phyloP scores from a whole-genome alignment of 139 green algal genomes.

The Eudorina sp. region DNA sequence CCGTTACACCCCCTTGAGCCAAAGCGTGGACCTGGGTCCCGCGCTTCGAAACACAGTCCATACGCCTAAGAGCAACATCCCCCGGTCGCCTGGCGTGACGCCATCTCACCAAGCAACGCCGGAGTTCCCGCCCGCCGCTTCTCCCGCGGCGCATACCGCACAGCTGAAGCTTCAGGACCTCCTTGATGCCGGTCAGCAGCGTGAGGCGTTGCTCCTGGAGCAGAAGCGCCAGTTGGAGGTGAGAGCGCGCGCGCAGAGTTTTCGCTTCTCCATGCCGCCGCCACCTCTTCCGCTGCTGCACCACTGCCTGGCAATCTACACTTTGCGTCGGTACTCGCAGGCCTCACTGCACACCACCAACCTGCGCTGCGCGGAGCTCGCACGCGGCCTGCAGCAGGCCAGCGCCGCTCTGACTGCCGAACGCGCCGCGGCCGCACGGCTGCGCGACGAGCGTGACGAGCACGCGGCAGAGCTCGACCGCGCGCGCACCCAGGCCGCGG shows the following conservation, averaged over 20 bases:
- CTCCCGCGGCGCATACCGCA: not conserved
- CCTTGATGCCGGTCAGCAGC: constrained; percentile 2
- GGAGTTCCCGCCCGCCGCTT: not conserved
- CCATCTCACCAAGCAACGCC: not conserved
- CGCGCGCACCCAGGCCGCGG: not conserved
- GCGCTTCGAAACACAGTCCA: not conserved
- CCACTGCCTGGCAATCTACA: too few species aligned
- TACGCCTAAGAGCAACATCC: not conserved
- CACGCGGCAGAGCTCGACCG: not conserved
- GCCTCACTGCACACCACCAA: not conserved
- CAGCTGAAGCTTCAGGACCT: not conserved
- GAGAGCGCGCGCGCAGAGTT: too few species aligned
- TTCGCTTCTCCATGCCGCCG: too few species aligned
- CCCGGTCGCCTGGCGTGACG: not conserved
- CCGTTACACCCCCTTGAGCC: not conserved
- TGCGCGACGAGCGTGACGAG: not conserved
- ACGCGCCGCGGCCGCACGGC: not conserved
- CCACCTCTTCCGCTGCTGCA: too few species aligned
- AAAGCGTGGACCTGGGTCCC: constrained; percentile 6
- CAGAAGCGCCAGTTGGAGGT: constrained; percentile 24
- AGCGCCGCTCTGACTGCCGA: not conserved
- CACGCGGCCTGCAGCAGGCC: not conserved
- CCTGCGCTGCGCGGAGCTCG: not conserved
- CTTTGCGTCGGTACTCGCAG: too few species aligned
- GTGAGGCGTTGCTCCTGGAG: not conserved